Conservation (phyloP, 129 eudicot genomes). For the Apium graveolens region DNA sequence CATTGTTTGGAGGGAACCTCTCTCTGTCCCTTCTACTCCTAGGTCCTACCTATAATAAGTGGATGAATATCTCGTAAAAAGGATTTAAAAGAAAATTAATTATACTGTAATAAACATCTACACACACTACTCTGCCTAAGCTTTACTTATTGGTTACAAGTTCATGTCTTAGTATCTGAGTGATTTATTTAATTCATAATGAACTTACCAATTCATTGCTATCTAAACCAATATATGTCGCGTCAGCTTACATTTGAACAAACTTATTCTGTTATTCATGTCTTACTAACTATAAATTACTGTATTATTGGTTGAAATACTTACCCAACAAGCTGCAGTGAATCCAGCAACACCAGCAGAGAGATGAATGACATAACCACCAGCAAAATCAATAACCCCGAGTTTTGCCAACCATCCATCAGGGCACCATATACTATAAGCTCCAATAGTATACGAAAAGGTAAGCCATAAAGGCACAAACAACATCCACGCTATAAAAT, state of each 20-base stretch:
- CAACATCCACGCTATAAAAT: constrained; percentile 57
- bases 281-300: not conserved
- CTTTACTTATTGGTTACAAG: not conserved
- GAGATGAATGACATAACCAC: constrained; percentile 62
- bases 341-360: constrained; percentile 64
- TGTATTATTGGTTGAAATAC: not conserved
- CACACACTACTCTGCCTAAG: not conserved
- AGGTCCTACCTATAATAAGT: constrained; percentile 62
- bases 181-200: not conserved
- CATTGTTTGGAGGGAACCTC: constrained; percentile 66
- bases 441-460: constrained; percentile 54
- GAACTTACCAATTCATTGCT: not conserved
- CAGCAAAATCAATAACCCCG: constrained; percentile 61
- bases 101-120: not conserved
- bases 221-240: not conserved
- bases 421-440: constrained; percentile 53
- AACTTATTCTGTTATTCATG: not conserved
- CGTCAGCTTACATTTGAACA: not conserved
- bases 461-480: constrained; percentile 69
- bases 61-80: not conserved
- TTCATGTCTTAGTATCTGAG: not conserved
- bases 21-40: constrained; percentile 41
- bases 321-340: constrained; percentile 57
- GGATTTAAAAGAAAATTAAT: not conserved
- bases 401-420: constrained; percentile 59